Evolutionary conservation across 2,329 filamentous ascomycete species (phyloP).

Genomic region (Neopestalotiopsis rosae): DNA sequence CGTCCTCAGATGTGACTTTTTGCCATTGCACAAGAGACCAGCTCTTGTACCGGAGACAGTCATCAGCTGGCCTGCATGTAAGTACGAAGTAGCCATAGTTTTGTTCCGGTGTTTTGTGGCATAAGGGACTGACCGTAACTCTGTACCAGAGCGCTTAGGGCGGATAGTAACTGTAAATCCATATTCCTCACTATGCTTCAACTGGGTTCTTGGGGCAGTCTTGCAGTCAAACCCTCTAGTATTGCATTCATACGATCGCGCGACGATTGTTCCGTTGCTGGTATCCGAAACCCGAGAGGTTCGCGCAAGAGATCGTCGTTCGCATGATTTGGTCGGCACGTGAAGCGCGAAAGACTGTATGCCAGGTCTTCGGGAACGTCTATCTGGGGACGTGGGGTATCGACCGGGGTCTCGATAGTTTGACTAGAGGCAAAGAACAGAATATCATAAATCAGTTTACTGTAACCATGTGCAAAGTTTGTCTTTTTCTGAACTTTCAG

Average conservation of each 20-base stretch:
- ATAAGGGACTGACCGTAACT: background rate
- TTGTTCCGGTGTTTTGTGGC: background rate
- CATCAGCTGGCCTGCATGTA: background rate
- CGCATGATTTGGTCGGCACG: background rate
- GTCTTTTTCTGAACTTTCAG: background rate
- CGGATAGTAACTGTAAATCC: too few species aligned
- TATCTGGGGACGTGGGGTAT: background rate
- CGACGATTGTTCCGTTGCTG: background rate
- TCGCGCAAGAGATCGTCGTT: background rate
- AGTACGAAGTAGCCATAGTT: background rate
- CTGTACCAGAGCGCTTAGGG: background rate
- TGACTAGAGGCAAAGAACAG: background rate
- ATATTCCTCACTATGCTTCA: background rate
- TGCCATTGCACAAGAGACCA: background rate
- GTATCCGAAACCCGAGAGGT: background rate
- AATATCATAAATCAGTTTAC: background rate
- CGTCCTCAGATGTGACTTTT: background rate
- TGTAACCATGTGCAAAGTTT: background rate
- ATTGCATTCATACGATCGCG: background rate
- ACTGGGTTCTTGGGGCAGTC: background rate
- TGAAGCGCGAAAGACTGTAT: slow-evolving; percentile 3
- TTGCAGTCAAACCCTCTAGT: background rate
- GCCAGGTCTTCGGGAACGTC: slow-evolving; percentile 6
- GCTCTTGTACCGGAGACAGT: background rate
- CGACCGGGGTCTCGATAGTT: background rate